Conservation (phyloP, 176 grass and related monocot genomes). For the Oryza officinalis region DNA sequence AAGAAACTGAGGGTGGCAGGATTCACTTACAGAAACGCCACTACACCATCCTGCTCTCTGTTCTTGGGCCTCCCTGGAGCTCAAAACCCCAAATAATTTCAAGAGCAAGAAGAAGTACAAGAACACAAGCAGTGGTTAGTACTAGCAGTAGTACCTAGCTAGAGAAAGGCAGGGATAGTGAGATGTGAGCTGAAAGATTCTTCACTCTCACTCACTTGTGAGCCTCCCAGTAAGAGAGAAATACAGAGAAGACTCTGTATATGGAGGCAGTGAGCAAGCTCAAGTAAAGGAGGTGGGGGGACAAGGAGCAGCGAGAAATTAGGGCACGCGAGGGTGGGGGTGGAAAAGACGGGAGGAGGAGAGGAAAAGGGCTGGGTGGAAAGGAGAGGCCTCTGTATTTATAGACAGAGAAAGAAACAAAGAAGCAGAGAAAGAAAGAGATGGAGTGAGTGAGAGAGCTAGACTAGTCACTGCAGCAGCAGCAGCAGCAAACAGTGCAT, state of each 20-base stretch:
- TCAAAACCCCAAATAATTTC: too few relatives aligned
- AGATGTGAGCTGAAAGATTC: constrained; percentile 47
- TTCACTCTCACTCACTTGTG: background rate
- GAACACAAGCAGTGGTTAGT: background rate
- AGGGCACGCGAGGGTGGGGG: constrained; percentile 45
- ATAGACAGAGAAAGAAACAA: constrained; percentile 35
- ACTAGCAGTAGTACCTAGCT: background rate
- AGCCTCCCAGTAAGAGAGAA: background rate
- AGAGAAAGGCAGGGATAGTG: background rate
- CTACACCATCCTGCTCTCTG: constrained; percentile 37
- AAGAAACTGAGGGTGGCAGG: background rate
- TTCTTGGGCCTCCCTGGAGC: background rate
- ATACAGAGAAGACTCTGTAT: background rate
- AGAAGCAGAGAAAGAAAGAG: background rate
- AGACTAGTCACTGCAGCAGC: background rate
- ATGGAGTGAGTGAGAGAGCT: background rate
- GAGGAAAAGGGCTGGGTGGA: constrained; percentile 28
- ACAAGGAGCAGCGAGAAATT: constrained; percentile 63
- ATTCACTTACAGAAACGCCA: constrained; percentile 50
- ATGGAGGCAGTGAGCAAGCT: background rate
- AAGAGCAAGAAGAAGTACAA: background rate
- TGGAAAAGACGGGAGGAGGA: constrained; percentile 46
- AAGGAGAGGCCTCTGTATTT: constrained; percentile 47
- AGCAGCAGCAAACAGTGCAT: background rate
- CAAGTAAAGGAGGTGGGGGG: background rate